Evolutionary conservation across 1,284 basidiomycete species (phyloP), one percentile per base, ranked within the genome.

Genomic region (Leccinum variabile): DNA sequence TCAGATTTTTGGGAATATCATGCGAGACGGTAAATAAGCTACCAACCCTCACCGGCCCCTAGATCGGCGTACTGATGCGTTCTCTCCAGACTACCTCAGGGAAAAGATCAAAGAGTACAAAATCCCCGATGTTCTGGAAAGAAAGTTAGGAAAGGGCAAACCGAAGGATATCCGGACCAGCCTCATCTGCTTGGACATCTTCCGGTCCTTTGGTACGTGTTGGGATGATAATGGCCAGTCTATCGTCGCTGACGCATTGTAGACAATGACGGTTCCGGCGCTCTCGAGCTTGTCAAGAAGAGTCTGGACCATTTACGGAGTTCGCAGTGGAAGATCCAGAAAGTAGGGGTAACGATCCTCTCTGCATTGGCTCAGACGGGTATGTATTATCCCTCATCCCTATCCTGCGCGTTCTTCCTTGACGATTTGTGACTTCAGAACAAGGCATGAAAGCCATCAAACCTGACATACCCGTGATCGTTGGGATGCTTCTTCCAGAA

Each of bases 401-500:
- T 5, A 49, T 44, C 5, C 5, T n/a, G 13, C n/a, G 16, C 22
- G 13, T 16, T 16, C 44, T 44, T 18, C 8, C 46, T 49, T 60
- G 5, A 65, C 35, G 3, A 28, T 39, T 6, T 16, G 11, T n/a
- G 25, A 30, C 13, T 59, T 28, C 5, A 71, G 72, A 71, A 1
- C 57, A 60, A 6, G 72, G 72, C 2, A 56, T 59, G 10, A n/a
- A 2, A 1, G 22, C 54, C 3, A 71, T 74, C 49, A 3, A 10
- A 1, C 33, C 49, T 5, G 44, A 16, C 13, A 52, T 74, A 25
- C 3, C 16, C 3, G 22, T 63, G 13, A 68, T 71, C 0, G 32
- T 74, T 5, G 44, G 55, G 30, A 69, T 71, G 63, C 69, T 71
- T 46, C 62, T 73, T 5, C 65, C 65, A 0, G 32, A 56, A 0